These are phyloP conservation scores for Basipetospora sp. DNA, from an alignment of 2,329 filamentous ascomycete genomes.

Conservation along the genomic window DNA sequence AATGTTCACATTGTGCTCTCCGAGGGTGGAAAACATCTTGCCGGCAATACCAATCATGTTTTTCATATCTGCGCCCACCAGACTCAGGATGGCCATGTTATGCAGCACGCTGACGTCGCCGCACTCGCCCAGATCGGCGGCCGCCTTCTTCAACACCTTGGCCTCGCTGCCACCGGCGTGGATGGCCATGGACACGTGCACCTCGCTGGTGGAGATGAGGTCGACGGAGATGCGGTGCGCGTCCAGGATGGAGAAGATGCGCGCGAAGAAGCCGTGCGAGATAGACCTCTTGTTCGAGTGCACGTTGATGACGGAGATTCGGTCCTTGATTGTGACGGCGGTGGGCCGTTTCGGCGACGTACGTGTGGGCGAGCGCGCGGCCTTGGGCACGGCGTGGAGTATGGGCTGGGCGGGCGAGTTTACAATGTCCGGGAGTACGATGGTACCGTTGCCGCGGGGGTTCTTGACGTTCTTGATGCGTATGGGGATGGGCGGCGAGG, in stretches of 20 bases:
- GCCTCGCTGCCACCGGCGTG: conserved; percentile 58
- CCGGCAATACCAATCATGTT: conserved; percentile 92
- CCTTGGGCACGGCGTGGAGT: conserved; percentile 32
- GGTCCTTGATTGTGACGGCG: conserved; percentile 92
- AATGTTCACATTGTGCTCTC: conserved; percentile 87
- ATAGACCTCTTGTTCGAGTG: conserved; percentile 95
- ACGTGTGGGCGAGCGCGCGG: conserved; percentile 29
- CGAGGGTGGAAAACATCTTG: conserved; percentile 85
- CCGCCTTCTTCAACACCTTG: conserved; percentile 50
- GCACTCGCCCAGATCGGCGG: conserved; percentile 60
- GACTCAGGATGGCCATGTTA: conserved; percentile 86
- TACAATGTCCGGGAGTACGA: conserved; percentile 63
- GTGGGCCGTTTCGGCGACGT: conserved; percentile 58
- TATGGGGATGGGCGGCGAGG: conserved; percentile 63
- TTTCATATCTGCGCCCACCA: conserved; percentile 93
- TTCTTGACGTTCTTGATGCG: conserved; percentile 90
- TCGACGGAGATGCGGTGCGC: conserved; percentile 80
- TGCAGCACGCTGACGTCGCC: conserved; percentile 82
- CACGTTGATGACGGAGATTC: conserved; percentile 92
- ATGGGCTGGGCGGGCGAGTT: conserved; percentile 27
- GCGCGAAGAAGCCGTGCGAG: conserved; percentile 88
- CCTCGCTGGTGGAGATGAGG: conserved; percentile 89
- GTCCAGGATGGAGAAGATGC: conserved; percentile 84
- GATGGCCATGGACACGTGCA: conserved; percentile 93
- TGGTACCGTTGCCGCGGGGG: conserved; percentile 60